Base-by-base conservation (phyloP, 495 filamentous ascomycete genomes). In the Geopyxis carbonaria region DNA sequence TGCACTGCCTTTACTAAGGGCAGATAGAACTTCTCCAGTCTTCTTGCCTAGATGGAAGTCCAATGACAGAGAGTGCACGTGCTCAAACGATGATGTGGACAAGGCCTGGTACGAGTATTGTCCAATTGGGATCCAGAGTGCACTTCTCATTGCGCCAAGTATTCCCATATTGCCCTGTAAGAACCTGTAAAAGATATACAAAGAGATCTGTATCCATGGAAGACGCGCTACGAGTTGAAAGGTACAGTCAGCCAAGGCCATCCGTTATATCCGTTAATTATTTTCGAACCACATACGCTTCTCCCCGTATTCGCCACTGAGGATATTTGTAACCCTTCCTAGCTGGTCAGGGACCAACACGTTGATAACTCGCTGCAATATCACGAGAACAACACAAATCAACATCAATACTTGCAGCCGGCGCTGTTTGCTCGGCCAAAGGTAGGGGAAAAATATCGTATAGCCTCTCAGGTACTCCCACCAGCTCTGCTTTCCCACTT, bases 21-120 rank as follows among this genome's bases (percentile, higher is more conserved):
- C 89, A 15, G 84, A 93, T 19, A 94, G 63, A 11, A 97, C 85
- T 58, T 97, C 89, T 18, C 89, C 89, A 1, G 89, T 95, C 58
- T 86, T 84, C 61, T 97, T 97, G 30, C 84, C 80, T 8, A 94
- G 70, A 58, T 97, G 89, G 51, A 97, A 97, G 53, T 95, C 89
- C 47, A 94, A 64, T 59, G 86, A 93, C 11, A 97, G 72, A 25
- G 76, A 73, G 58, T 95, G 89, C 13, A 97, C 89, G 54, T 97
- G 89, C 57, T 95, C 89, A 50, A 97, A 97, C 4, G 87, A 79
- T 5, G 89, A 84, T 2, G 85, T 87, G 1, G 84, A 93, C 21
- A 97, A 68, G 34, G 89, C 83, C 57, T 82, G 80, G 57, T 94
- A 97, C 5, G 87, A 91, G 58, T 94, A 92, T 55, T 97, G 89